These are phyloP conservation scores for Phytophthora syringae DNA, from an alignment of 352 stramenopile species.

Conservation along the genomic window DNA sequence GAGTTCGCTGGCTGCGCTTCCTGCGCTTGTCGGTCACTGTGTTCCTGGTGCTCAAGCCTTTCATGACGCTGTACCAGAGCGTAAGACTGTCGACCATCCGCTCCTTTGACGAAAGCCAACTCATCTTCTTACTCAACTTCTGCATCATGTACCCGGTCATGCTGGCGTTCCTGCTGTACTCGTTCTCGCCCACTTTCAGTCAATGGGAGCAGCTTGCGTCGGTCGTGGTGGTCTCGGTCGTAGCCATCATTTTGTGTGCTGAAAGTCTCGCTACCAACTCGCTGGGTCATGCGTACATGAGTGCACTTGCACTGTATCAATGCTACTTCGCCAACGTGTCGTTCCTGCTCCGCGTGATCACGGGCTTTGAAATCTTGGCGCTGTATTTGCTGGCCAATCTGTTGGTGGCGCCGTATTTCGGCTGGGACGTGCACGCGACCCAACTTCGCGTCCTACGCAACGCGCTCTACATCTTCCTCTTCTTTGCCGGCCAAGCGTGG, in stretches of 20 bases:
- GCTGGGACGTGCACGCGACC: constrained; percentile 48
- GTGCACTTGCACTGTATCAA: constrained; percentile 78
- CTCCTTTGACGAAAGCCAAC: constrained; percentile 56
- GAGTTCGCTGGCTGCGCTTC: constrained; percentile 69
- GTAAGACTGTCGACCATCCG: constrained; percentile 50
- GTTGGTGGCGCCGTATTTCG: constrained; percentile 53
- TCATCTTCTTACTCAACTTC: constrained; percentile 84
- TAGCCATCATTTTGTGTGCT: constrained; percentile 65
- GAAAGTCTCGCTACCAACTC: constrained; percentile 76
- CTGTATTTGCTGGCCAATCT: constrained; percentile 75
- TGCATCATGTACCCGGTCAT: constrained; percentile 78
- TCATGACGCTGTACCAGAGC: constrained; percentile 81
- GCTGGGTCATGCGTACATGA: constrained; percentile 81
- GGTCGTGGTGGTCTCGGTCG: constrained; percentile 58
- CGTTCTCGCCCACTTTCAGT: constrained; percentile 70
- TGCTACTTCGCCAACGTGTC: constrained; percentile 87
- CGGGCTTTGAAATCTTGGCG: constrained; percentile 65
- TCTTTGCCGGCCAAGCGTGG: constrained; percentile 79
- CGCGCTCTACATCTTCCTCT: constrained; percentile 85
- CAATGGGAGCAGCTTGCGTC: constrained; percentile 65
- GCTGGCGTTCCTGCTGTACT: constrained; percentile 65
- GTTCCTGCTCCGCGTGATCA: constrained; percentile 67
- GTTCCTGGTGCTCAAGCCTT: constrained; percentile 73
- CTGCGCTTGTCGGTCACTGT: constrained; percentile 71
- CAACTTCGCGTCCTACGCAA: constrained; percentile 67